phyloP scores from a whole-genome alignment of 2,329 filamentous ascomycete genomes.

The Colletotrichum salicis region DNA sequence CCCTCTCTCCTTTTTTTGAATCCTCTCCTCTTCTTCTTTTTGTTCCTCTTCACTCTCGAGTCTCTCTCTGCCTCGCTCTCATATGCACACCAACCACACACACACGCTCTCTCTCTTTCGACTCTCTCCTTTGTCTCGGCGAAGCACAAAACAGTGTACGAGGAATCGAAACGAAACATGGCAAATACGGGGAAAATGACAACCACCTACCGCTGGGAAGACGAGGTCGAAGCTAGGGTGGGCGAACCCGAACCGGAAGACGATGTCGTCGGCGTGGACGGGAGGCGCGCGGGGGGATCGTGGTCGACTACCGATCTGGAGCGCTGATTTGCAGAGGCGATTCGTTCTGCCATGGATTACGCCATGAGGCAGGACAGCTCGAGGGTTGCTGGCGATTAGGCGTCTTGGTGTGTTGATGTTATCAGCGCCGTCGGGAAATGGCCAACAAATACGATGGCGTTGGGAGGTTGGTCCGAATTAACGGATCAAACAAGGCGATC shows the following conservation, averaged over 20 bases:
- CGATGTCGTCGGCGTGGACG: slow-evolving; percentile 47
- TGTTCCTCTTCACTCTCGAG: background rate
- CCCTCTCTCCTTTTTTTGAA: background rate
- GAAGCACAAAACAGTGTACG: slow-evolving; percentile 7
- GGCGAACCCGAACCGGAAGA: slow-evolving; percentile 32
- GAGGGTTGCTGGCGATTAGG: slow-evolving; percentile 23
- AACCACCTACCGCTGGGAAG: slow-evolving; percentile 36
- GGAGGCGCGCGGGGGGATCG: slow-evolving; percentile 62
- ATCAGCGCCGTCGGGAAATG: slow-evolving; percentile 5
- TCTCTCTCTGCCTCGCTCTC: background rate
- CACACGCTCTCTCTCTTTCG: background rate
- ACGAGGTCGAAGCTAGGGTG: slow-evolving; percentile 31
- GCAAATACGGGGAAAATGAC: background rate
- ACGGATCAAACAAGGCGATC: slow-evolving; percentile 21
- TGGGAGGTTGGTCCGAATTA: slow-evolving; percentile 23
- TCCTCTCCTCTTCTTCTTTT: background rate
- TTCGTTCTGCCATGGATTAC: slow-evolving; percentile 77
- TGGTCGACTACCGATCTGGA: slow-evolving; percentile 65
- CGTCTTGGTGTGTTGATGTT: slow-evolving; percentile 18
- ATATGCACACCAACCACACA: background rate
- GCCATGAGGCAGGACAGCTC: slow-evolving; percentile 64
- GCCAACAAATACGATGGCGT: slow-evolving; percentile 5
- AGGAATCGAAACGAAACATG: slow-evolving; percentile 4
- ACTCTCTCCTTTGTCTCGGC: background rate
- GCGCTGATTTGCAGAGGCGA: slow-evolving; percentile 57